Evolutionary conservation across 169 alveolate genomes (phyloP), one percentile per base, ranked within the genome.

Genomic region (Cryptosporidium sp.): DNA sequence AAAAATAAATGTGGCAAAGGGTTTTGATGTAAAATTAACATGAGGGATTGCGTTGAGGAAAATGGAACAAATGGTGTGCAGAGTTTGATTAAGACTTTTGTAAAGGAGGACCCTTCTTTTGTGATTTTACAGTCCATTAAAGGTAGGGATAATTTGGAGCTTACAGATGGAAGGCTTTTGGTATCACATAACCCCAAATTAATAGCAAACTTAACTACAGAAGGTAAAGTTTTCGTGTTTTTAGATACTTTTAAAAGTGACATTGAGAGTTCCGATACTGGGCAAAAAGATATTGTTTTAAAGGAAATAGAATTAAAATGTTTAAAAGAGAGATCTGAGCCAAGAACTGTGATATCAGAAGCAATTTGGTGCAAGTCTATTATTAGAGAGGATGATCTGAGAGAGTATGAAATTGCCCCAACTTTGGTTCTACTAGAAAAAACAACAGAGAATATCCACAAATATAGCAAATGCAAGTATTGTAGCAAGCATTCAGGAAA

Each of bases 361-460:
- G 75, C 75, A 9, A 80, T 80, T 31, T 80, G 89, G 89, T 62
- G 69, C 8, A 80, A 65, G 18, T 59, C 89, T 10, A n/a, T 43
- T 8, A 9, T 80, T 23, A 61, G 50, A 65, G 43, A 80, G 8
- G 67, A 80, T 33, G 6, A 58, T 14, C 45, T 33, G 33, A 58
- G 59, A 39, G 55, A 45, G 48, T 37, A 31, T 37, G 74, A 67
- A 3, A n/a, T 45, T 37, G 31, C 59, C 0, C 89, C 74, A 41
- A 65, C 80, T n/a, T 12, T 80, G 33, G 62, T 80, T 35, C 26
- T 80, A 41, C 39, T 80, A 8, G 89, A 80, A 31, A 23, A 43
- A 43, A 18, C 37, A n/a, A 37, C 33, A 8, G 51, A 71, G 12
- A 12, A 31, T 55, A 26, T 26, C n/a, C 18, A 21, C 1, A 0